Evolutionary conservation across 2,329 filamentous ascomycete genomes (phyloP).

Genomic region (Lachnellula willkommii): DNA sequence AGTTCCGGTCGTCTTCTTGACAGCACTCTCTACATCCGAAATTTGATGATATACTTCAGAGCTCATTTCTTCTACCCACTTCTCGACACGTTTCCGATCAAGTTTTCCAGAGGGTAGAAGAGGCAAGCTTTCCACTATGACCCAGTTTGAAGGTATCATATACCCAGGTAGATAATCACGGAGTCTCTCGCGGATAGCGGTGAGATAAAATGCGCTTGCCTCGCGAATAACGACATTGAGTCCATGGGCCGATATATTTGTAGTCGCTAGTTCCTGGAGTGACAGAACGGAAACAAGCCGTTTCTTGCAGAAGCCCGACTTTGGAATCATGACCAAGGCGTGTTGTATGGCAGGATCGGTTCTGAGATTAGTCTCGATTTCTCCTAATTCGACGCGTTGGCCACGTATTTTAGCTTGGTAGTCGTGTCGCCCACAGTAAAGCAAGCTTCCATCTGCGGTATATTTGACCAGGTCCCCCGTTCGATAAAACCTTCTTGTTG

Average conservation of each 20-base stretch:
- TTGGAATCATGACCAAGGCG: constrained; percentile 4
- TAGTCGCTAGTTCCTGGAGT: background rate
- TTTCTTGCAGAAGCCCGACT: constrained; percentile 1
- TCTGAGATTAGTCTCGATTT: constrained; percentile 39
- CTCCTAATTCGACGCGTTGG: constrained; percentile 57
- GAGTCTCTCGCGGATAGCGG: constrained; percentile 2
- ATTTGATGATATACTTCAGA: constrained; percentile 1
- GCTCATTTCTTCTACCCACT: constrained; percentile 6
- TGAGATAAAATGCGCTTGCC: background rate
- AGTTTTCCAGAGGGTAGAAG: constrained; percentile 10
- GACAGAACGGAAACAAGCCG: constrained; percentile 6
- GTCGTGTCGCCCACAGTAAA: constrained; percentile 57
- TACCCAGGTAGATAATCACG: constrained; percentile 1
- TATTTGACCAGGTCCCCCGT: constrained; percentile 41
- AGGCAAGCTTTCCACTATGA: constrained; percentile 2
- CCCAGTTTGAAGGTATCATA: constrained; percentile 14
- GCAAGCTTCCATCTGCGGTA: constrained; percentile 41
- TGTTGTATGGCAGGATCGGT: constrained; percentile 5
- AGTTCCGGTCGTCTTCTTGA: background rate
- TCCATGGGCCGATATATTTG: background rate
- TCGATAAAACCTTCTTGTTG: constrained; percentile 49
- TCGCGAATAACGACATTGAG: background rate
- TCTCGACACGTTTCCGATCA: constrained; percentile 1
- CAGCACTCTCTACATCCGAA: background rate
- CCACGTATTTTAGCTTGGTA: constrained; percentile 61